phyloP scores from a whole-genome alignment of 805 yeast species.

The Starmerella gropengiesseri region DNA sequence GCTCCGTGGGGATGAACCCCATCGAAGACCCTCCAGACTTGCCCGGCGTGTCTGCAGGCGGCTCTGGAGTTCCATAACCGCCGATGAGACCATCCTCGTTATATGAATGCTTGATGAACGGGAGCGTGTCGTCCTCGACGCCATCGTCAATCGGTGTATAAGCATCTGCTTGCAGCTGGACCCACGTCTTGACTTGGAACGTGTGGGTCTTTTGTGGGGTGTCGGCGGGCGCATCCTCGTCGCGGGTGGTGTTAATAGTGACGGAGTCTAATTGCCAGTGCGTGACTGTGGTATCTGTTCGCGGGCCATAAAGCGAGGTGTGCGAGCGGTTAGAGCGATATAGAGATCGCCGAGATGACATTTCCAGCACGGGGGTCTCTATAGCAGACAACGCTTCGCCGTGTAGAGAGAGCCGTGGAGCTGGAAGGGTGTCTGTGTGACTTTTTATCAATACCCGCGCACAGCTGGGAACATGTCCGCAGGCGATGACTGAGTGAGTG shows the following conservation, averaged over 20 bases:
- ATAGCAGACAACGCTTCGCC: no score
- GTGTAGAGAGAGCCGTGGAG: no score
- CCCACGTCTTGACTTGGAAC: conserved; percentile 23
- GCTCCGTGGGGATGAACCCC: not conserved
- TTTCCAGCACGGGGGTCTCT: not conserved
- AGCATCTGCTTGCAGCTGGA: conserved; percentile 15
- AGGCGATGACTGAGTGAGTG: no score
- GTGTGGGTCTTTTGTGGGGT: conserved; percentile 29
- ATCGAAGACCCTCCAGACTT: not conserved
- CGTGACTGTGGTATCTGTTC: conserved; percentile 19
- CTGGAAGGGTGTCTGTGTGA: conserved; percentile 5
- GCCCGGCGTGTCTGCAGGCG: not conserved
- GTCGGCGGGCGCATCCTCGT: conserved; percentile 21
- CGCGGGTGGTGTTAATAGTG: conserved; percentile 19
- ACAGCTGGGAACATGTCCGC: no score
- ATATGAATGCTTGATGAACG: conserved; percentile 28
- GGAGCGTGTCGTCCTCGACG: conserved; percentile 37
- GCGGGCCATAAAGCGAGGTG: conserved; percentile 23
- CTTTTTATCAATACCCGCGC: no score
- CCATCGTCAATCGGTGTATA: conserved; percentile 29
- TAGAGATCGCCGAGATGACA: conserved; percentile 23
- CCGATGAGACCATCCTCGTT: conserved; percentile 13
- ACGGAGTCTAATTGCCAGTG: conserved; percentile 20
- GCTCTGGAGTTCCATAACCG: conserved; percentile 9
- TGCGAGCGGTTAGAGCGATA: conserved; percentile 21